phyloP scores from a whole-genome alignment of 768 basidiomycete species.

The Sporobolomyces phaffii region DNA sequence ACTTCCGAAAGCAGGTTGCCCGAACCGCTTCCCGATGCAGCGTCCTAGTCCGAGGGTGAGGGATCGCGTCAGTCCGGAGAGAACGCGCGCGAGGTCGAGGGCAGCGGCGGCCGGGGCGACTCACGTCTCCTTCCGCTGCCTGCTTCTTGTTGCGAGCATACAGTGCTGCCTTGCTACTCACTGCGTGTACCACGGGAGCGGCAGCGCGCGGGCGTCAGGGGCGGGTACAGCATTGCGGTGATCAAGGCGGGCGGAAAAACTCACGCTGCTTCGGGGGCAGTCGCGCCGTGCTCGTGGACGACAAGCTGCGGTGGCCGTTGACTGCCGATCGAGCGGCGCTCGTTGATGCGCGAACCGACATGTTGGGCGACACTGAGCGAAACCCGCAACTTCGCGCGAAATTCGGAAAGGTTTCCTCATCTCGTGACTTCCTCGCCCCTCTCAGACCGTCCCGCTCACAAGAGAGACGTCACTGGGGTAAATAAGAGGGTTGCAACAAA shows the following conservation, averaged over 20 bases:
- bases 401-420: too few species aligned
- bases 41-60: background rate
- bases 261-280: slow-evolving; percentile 22
- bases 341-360: slow-evolving; percentile 5
- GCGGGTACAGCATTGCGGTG: too few species aligned
- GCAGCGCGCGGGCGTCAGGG: too few species aligned
- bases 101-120: background rate
- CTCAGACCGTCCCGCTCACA: too few species aligned
- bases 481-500: too few species aligned
- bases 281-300: slow-evolving; percentile 9
- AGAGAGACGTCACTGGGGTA: too few species aligned
- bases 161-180: slow-evolving; percentile 8
- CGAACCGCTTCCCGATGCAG: background rate
- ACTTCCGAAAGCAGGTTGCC: slow-evolving; percentile 27
- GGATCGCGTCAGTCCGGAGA: background rate
- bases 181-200: too few species aligned
- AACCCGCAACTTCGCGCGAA: too few species aligned
- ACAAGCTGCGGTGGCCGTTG: background rate
- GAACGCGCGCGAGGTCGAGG: background rate
- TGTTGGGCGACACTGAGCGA: too few species aligned
- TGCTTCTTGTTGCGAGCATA: slow-evolving; percentile 23
- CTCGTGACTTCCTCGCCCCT: too few species aligned
- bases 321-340: background rate
- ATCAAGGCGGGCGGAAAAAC: slow-evolving; percentile 1
- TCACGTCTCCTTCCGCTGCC: slow-evolving; percentile 4